Percentiles rank a stretch among this genome's conserved stretches.
Evolutionary conservation across 768 basidiomycete genomes (phyloP).

Genomic region (Calocybe gangraenosa): DNA sequence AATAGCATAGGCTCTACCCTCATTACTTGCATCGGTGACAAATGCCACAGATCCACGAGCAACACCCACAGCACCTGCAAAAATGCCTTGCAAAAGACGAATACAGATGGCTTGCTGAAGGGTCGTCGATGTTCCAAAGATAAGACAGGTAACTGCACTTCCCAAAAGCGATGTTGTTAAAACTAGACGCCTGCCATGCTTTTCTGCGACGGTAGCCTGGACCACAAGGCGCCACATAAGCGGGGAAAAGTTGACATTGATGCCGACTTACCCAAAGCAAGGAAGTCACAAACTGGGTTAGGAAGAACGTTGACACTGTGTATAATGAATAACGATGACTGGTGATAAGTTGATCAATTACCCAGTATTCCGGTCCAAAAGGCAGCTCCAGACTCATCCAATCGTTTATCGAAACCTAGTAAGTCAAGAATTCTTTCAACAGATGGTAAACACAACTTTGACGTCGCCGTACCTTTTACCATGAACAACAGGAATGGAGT

Average conservation of each 20-base stretch:
- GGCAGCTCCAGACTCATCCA: constrained; percentile 81
- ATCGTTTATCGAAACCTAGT: constrained; percentile 67
- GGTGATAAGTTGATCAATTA: constrained; percentile 25
- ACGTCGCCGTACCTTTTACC: constrained; percentile 64
- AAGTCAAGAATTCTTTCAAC: constrained; percentile 2
- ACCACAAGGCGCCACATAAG: constrained; percentile 13
- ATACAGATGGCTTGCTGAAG: constrained; percentile 80
- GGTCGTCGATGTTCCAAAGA: constrained; percentile 75
- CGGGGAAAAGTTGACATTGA: constrained; percentile 1
- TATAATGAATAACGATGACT: constrained; percentile 12
- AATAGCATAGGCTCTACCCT: constrained; percentile 92
- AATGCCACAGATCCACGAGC: constrained; percentile 84
- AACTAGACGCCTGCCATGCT: constrained; percentile 83
- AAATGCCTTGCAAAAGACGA: constrained; percentile 87
- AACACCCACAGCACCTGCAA: constrained; percentile 92
- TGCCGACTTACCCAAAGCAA: constrained; percentile 72
- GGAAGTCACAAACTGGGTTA: constrained; percentile 94
- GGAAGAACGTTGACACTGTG: constrained; percentile 79
- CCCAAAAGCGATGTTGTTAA: constrained; percentile 83
- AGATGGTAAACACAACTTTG: neutral
- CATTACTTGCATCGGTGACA: constrained; percentile 89
- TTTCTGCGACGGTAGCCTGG: constrained; percentile 89
- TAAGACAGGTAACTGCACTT: constrained; percentile 70
- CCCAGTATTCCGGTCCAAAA: constrained; percentile 87
- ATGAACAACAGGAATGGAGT: constrained; percentile 93